Evolutionary conservation across 192 early-diverging fungal genomes (phyloP), one percentile per base, ranked within the genome.

Genomic region (Gryganskiella cystojenkinii): DNA sequence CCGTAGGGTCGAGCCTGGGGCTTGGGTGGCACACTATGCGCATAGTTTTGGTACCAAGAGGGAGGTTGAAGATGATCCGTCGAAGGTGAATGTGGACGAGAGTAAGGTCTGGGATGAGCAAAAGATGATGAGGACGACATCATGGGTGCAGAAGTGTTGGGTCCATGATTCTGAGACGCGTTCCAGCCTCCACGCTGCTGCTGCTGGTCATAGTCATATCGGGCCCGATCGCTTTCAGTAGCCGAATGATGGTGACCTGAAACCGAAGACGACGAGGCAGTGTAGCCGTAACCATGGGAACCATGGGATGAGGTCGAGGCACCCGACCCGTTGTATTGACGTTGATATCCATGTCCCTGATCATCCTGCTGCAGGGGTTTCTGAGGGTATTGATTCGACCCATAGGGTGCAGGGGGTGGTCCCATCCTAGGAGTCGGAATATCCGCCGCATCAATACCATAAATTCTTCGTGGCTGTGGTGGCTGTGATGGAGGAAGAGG

Each of bases 361-460:
- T 53, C 63, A 37, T 78, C 74, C 44, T 63, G 45, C 28, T 58
- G 74, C 27, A 58, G 20, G 0, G 61, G 65, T n/a, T 69, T 76
- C 45, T n/a, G n/a, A n/a, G 72, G 52, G 51, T 67, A 76, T 30
- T 65, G 62, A 28, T 57, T 62, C 4, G 66, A 64, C 28, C 61
- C 37, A 53, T 78, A 78, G 20, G 61, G 43, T 27, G 74, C 47
- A 22, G 66, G 67, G 27, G 67, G 66, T 1, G 74, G 61, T 24
- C 54, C 20, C 19, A 53, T n/a, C n/a, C n/a, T n/a, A n/a, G n/a
- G 66, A 6, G 47, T 37, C 17, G 65, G 66, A 31, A 63, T 46
- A 40, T 78, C 74, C 3, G 74, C 61, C 20, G 74, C 74, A 11
- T 78, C 74, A 35, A 78, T 78, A 35, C 74, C 74, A 28, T 78